These are phyloP conservation scores for Raddia guianensis DNA, from an alignment of 176 grass and related monocot species.

Conservation along the genomic window DNA sequence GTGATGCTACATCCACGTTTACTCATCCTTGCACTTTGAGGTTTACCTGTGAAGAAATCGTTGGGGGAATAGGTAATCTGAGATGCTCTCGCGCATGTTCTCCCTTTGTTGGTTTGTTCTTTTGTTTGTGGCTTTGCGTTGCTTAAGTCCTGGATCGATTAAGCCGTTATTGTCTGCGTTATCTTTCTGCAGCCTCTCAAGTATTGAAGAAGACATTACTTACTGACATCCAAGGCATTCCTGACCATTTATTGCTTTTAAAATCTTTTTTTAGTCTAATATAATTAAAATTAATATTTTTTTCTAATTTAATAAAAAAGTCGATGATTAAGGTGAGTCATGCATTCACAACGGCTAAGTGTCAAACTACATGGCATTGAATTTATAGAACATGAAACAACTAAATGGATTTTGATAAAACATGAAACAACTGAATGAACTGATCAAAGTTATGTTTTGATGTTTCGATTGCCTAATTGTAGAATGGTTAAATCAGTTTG, in stretches of 20 bases:
- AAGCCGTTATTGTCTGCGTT: slow-evolving; percentile 46
- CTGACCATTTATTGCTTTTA: neutral
- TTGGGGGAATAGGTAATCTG: slow-evolving; percentile 45
- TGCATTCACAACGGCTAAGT: neutral
- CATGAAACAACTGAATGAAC: neutral
- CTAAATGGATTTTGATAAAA: too few species aligned
- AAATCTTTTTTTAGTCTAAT: neutral
- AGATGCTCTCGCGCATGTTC: slow-evolving; percentile 28
- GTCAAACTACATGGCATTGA: neutral
- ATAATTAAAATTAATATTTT: neutral
- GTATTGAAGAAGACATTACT: slow-evolving; percentile 30
- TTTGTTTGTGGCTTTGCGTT: neutral
- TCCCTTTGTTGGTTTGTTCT: neutral
- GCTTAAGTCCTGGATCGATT: slow-evolving; percentile 9
- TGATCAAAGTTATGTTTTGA: neutral
- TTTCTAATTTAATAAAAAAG: too few species aligned
- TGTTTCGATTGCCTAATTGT: neutral
- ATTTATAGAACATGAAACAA: neutral
- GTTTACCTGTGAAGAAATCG: slow-evolving; percentile 44
- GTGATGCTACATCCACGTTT: slow-evolving; percentile 50
- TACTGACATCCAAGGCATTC: slow-evolving; percentile 41
- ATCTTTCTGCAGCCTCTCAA: slow-evolving; percentile 46
- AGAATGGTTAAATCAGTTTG: neutral
- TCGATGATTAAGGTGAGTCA: too few species aligned
- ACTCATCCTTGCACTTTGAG: slow-evolving; percentile 67